Percentiles rank a stretch among this genome's conserved stretches.
Conservation (phyloP, 345 rosid species). For the Gossypium anomalum region DNA sequence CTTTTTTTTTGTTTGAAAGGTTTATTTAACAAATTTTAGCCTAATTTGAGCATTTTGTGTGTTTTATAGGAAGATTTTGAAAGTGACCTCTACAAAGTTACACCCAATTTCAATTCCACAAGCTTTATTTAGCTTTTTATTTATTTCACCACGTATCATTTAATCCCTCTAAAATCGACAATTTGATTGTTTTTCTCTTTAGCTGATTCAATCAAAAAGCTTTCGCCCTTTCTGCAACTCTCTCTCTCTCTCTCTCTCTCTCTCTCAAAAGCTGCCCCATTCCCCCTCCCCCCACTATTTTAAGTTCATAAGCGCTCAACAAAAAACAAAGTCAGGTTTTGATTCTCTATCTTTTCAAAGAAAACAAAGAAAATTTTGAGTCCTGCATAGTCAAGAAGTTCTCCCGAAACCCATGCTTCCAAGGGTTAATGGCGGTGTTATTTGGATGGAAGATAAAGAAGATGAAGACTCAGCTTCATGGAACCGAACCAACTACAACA, state of each 20-base stretch:
- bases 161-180: neutral
- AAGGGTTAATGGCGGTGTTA: conserved; percentile 26
- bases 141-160: too few relatives aligned
- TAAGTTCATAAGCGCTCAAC: neutral
- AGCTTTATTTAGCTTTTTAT: too few relatives aligned
- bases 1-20: too few relatives aligned
- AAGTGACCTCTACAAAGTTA: too few relatives aligned
- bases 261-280: neutral
- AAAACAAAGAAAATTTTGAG: conserved; percentile 11
- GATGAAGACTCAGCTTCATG: conserved; percentile 34
- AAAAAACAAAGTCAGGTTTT: neutral
- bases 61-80: too few relatives aligned
- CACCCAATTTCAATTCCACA: too few relatives aligned
- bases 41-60: too few relatives aligned
- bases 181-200: neutral
- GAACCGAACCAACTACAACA: conserved; percentile 21
- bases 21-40: too few relatives aligned
- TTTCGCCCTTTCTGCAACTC: conserved; percentile 42
- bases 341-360: conserved; percentile 17
- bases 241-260: conserved; percentile 6
- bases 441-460: conserved; percentile 38
- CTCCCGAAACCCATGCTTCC: conserved; percentile 31
- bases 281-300: neutral
- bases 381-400: neutral
- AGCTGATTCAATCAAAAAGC: conserved; percentile 23